Percentiles rank a stretch among this genome's conserved stretches.
phyloP scores from a whole-genome alignment of 2,329 filamentous ascomycete genomes.

The Parascedosporium putredinis region DNA sequence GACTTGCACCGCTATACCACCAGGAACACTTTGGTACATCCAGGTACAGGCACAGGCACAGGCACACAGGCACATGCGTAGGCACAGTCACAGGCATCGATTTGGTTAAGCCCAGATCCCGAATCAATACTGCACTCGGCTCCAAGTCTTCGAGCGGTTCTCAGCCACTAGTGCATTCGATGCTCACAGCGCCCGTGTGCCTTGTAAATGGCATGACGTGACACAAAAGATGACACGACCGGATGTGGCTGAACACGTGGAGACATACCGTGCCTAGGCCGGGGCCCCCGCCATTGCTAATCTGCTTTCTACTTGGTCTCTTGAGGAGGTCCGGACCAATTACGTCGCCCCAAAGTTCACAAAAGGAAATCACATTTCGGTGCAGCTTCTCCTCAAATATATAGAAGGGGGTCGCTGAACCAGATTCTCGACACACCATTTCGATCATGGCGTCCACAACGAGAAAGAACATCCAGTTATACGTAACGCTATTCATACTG shows the following conservation, averaged over 20 bases:
- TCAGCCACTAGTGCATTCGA: not conserved
- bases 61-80: too few relatives aligned
- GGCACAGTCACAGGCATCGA: too few relatives aligned
- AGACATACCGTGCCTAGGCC: constrained; percentile 1
- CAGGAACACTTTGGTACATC: too few relatives aligned
- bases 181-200: not conserved
- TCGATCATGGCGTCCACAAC: too few relatives aligned
- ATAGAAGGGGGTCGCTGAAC: not conserved
- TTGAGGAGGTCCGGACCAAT: not conserved
- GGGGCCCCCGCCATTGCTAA: not conserved
- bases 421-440: not conserved
- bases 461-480: too few relatives aligned
- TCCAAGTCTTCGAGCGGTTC: not conserved
- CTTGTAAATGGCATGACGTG: constrained; percentile 3
- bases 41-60: not conserved
- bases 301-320: not conserved
- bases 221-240: constrained; percentile 3
- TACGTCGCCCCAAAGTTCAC: not conserved
- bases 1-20: too few relatives aligned
- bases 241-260: constrained; percentile 4
- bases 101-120: too few relatives aligned
- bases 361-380: constrained; percentile 6
- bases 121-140: too few relatives aligned
- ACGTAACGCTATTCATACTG: too few relatives aligned
- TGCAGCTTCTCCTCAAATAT: not conserved